Percentiles rank a stretch among this genome's conserved stretches.
Evolutionary conservation across 495 filamentous ascomycete genomes (phyloP).

Genomic region (Penicillium soppii): DNA sequence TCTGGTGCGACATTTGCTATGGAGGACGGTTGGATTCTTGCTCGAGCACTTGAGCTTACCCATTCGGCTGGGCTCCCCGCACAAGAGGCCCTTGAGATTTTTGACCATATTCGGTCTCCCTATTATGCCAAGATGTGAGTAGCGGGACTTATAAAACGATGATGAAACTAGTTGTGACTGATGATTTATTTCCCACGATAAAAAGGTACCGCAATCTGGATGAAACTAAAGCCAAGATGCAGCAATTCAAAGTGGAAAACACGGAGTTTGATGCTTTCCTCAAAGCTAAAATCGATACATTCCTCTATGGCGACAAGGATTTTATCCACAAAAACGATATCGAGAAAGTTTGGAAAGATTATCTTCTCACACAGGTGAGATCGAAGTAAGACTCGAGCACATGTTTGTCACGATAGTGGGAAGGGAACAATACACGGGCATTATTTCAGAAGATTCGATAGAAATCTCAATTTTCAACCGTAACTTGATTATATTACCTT

Average conservation of each 20-base stretch:
- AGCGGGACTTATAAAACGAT: not conserved
- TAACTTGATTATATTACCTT: too few relatives aligned
- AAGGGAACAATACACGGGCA: too few relatives aligned
- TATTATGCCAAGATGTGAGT: constrained; percentile 38
- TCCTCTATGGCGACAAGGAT: constrained; percentile 24
- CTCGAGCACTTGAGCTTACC: constrained; percentile 36
- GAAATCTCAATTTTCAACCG: too few relatives aligned
- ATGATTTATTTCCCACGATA: not conserved
- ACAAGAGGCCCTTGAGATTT: constrained; percentile 36
- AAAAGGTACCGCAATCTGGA: constrained; percentile 40
- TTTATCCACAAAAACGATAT: constrained; percentile 51
- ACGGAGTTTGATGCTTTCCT: constrained; percentile 32
- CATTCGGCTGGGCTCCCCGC: constrained; percentile 15
- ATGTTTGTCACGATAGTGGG: too few relatives aligned
- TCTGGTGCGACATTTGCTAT: constrained; percentile 52
- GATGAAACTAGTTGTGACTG: not conserved
- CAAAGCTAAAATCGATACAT: constrained; percentile 28
- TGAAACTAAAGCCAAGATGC: constrained; percentile 17
- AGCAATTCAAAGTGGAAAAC: constrained; percentile 14
- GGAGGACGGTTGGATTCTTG: constrained; percentile 50
- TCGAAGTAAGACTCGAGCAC: too few relatives aligned
- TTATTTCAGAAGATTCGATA: too few relatives aligned
- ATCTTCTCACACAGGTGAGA: too few relatives aligned
- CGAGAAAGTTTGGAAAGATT: constrained; percentile 36
- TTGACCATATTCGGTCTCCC: constrained; percentile 41